phyloP scores from a whole-genome alignment of 139 green algal species.

The Chlamydomonas applanata region DNA sequence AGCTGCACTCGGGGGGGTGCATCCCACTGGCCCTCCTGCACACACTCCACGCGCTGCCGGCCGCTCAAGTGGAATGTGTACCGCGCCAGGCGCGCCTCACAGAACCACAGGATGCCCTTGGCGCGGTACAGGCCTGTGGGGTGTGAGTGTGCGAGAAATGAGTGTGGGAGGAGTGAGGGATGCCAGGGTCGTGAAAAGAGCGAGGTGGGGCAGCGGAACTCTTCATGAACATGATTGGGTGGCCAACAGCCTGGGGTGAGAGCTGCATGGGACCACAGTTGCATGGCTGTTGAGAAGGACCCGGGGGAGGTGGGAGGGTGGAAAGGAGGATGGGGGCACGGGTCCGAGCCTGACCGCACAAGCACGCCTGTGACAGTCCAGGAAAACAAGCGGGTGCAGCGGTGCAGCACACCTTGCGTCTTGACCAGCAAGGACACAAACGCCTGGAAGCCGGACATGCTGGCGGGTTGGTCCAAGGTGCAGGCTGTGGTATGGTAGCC shows the following conservation, averaged over 20 bases:
- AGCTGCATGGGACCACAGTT: too few relatives aligned
- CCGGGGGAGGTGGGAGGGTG: too few relatives aligned
- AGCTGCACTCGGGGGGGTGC: slow-evolving; percentile 20
- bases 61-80: slow-evolving; percentile 47
- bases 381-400: not conserved
- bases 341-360: too few relatives aligned
- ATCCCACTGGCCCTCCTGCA: slow-evolving; percentile 24
- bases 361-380: too few relatives aligned
- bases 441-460: slow-evolving; percentile 24
- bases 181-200: too few relatives aligned
- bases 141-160: too few relatives aligned
- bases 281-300: too few relatives aligned
- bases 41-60: slow-evolving; percentile 30
- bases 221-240: too few relatives aligned
- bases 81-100: slow-evolving; percentile 14
- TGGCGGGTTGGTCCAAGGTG: not conserved
- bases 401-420: slow-evolving; percentile 8
- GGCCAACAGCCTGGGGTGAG: too few relatives aligned
- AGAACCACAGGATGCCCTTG: slow-evolving; percentile 46
- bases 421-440: slow-evolving; percentile 9
- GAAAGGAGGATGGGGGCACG: too few relatives aligned
- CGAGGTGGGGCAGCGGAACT: too few relatives aligned
- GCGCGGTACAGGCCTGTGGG: slow-evolving; percentile 35
- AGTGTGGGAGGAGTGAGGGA: too few relatives aligned
- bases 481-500: slow-evolving; percentile 21